A percentile compares a stretch with the other conserved stretches of the same genome.
Conservation (phyloP, 1,284 basidiomycete genomes). For the Moesziomyces sp. region DNA sequence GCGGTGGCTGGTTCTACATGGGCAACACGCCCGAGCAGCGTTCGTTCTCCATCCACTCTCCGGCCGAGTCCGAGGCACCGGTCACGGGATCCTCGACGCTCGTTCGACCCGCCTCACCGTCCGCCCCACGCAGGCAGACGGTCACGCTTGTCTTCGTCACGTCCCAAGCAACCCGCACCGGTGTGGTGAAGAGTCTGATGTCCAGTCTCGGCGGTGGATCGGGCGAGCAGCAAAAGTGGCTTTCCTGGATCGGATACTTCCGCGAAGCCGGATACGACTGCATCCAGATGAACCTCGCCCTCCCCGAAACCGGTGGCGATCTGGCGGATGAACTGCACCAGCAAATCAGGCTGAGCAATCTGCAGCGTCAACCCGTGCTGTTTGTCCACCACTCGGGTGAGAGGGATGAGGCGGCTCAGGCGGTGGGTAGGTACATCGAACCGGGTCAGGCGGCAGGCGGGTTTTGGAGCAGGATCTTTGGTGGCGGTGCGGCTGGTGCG, state of each 20-base stretch:
- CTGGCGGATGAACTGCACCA: constrained; percentile 39
- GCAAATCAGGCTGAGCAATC: constrained; percentile 36
- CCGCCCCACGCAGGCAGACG: constrained; percentile 34
- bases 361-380: constrained; percentile 46
- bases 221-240: constrained; percentile 32
- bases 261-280: constrained; percentile 48
- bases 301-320: constrained; percentile 1
- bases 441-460: constrained; percentile 12
- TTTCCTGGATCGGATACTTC: constrained; percentile 48
- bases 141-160: constrained; percentile 41
- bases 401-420: constrained; percentile 2
- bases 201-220: constrained; percentile 17
- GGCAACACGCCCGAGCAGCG: neutral
- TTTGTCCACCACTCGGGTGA: constrained; percentile 35
- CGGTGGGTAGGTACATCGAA: constrained; percentile 37
- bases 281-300: constrained; percentile 43
- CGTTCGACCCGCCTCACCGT: constrained; percentile 28
- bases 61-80: constrained; percentile 11
- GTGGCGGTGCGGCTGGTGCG: constrained; percentile 20
- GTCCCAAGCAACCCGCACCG: constrained; percentile 5
- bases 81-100: constrained; percentile 26
- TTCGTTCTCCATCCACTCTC: constrained; percentile 24
- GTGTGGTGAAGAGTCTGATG: constrained; percentile 28
- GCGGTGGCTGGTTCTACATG: constrained; percentile 20
- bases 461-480: constrained; percentile 30